Evolutionary conservation across 1,284 basidiomycete genomes (phyloP), one percentile per base, ranked within the genome.

Genomic region (Hortiboletus rubellus): DNA sequence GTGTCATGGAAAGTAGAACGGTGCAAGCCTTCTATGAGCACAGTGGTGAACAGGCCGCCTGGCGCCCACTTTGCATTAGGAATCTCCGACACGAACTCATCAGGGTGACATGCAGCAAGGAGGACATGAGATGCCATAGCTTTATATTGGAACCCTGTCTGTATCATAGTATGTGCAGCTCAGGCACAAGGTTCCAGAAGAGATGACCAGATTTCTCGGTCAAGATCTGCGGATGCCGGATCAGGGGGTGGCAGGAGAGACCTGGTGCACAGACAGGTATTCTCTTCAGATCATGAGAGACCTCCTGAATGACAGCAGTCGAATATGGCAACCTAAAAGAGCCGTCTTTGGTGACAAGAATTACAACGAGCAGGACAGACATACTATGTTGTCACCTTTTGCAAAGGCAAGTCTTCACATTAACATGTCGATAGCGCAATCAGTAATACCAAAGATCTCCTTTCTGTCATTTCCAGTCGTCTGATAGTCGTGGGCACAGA

Each of bases 321-420:
- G 22, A 64, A 59, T 22, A 66, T 38, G 30, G 33, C 53, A 22
- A 64, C 40, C 64, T 65, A 27, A 17, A 53, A 30, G 15, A 15
- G 2, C 0, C 40, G 17, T 22, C 27, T 5, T 37, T 14, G 3
- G 27, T 44, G 4, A 52, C 43, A 5, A 15, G 7, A n/a, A 37
- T 7, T 5, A 5, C 17, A 34, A 7, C 6, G 18, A 10, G 18
- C 5, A 8, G 9, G 41, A 11, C 5, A 34, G 2, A 54, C 65
- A 18, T 49, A 68, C 66, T 60, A 87, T 81, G 57, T 87, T 88
- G 66, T 86, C 74, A 31, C 86, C 84, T 62, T 87, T 87, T 43
- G 64, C 68, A 36, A 65, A 67, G 10, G 77, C 75, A 33, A 87
- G 76, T 42, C 80, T 76, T 34, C 66, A 64, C 37, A 87, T 65